phyloP scores from a whole-genome alignment of 768 basidiomycete genomes.

The Xerocomus potaroensis region DNA sequence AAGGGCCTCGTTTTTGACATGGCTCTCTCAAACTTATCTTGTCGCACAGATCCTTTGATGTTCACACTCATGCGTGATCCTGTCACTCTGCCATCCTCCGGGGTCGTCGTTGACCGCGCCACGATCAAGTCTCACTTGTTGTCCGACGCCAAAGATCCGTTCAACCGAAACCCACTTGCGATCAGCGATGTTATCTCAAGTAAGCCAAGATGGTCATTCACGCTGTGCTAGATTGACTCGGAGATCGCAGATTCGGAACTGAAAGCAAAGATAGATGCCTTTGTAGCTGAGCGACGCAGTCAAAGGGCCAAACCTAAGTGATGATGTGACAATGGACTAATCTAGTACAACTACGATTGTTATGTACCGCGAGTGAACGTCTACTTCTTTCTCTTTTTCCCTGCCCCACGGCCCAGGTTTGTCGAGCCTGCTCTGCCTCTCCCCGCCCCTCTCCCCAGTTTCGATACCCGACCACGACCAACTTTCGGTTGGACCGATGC shows the following conservation, averaged over 20 bases:
- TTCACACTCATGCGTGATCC: constrained; percentile 94
- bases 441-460: constrained; percentile 22
- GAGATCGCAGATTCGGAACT: constrained; percentile 56
- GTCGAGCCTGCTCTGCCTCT: constrained; percentile 27
- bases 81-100: constrained; percentile 83
- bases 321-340: constrained; percentile 28
- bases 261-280: constrained; percentile 70
- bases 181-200: constrained; percentile 78
- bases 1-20: constrained; percentile 22
- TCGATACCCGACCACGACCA: constrained; percentile 23
- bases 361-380: too few species aligned
- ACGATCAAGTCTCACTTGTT: constrained; percentile 95
- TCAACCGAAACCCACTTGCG: constrained; percentile 81
- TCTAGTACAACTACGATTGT: constrained; percentile 14
- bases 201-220: constrained; percentile 33
- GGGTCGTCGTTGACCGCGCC: constrained; percentile 71
- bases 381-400: constrained; percentile 34
- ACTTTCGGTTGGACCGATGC: constrained; percentile 19
- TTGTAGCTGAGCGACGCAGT: constrained; percentile 53
- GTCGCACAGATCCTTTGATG: constrained; percentile 74
- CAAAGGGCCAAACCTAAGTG: constrained; percentile 30
- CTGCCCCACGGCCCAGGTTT: constrained; percentile 20
- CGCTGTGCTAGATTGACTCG: constrained; percentile 5
- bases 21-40: neutral
- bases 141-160: constrained; percentile 90